These are phyloP conservation scores for Polytrichum formosum DNA, from an alignment of 225 moss, liverwort and hornwort species.

Conservation along the genomic window DNA sequence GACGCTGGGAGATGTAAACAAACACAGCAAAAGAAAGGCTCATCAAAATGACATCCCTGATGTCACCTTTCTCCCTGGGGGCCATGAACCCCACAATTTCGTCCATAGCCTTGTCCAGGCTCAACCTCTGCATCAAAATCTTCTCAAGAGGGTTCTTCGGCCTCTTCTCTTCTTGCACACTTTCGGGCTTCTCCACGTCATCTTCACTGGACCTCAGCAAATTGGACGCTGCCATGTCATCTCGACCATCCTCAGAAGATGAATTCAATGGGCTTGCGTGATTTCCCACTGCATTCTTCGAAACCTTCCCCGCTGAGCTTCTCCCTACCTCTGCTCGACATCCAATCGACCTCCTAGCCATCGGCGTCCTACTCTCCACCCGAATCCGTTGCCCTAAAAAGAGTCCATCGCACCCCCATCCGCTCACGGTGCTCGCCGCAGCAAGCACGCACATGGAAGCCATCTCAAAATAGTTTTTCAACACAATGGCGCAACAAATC, in stretches of 20 bases:
- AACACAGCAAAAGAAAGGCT: conserved; percentile 82
- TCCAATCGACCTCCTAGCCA: conserved; percentile 9
- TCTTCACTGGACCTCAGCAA: conserved; percentile 13
- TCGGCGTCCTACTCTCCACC: conserved; percentile 6
- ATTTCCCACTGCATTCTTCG: conserved; percentile 41
- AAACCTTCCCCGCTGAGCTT: conserved; percentile 22
- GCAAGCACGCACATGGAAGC: conserved; percentile 31
- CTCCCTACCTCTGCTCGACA: conserved; percentile 25
- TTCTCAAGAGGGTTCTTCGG: conserved; percentile 12
- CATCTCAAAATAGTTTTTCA: conserved; percentile 15
- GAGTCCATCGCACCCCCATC: conserved; percentile 16
- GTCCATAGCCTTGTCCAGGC: conserved; percentile 51
- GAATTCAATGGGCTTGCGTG: conserved; percentile 30
- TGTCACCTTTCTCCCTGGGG: conserved; percentile 81
- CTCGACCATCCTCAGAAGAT: conserved; percentile 9
- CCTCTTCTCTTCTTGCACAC: conserved; percentile 2
- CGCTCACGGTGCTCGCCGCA: conserved; percentile 20
- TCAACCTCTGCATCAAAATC: conserved; percentile 32
- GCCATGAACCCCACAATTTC: conserved; percentile 70
- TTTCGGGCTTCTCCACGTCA: conserved; percentile 1
- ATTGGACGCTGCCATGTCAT: conserved; percentile 2
- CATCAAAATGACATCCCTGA: conserved; percentile 89
- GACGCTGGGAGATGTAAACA: conserved; percentile 88
- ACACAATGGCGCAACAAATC: too few relatives aligned
- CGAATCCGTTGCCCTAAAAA: conserved; percentile 12